Percentiles rank a stretch among this genome's conserved stretches.
Conservation (phyloP, 2,329 filamentous ascomycete species). For the Bipolaris zeicola region DNA sequence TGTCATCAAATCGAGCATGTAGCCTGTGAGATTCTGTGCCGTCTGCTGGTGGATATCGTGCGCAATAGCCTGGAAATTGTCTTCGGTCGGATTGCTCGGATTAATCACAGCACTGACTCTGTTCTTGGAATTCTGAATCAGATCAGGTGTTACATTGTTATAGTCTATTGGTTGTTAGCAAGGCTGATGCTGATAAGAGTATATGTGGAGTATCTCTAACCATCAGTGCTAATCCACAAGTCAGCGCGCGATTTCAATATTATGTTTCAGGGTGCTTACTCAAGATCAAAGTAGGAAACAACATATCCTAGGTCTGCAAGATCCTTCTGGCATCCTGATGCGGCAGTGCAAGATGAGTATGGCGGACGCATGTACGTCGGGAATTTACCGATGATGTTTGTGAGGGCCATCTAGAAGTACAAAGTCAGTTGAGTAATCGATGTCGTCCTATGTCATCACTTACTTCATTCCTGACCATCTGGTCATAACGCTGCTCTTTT, state of each 20-base stretch:
- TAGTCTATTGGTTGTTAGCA: constrained; percentile 29
- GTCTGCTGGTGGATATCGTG: constrained; percentile 56
- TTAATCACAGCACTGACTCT: constrained; percentile 51
- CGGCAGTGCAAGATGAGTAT: constrained; percentile 52
- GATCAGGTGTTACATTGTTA: constrained; percentile 37
- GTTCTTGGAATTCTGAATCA: constrained; percentile 45
- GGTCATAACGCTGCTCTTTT: constrained; percentile 52
- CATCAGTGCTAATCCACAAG: constrained; percentile 47
- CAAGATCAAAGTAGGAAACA: constrained; percentile 65
- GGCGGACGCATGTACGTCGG: constrained; percentile 61
- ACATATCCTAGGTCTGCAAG: constrained; percentile 60
- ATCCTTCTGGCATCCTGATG: constrained; percentile 45
- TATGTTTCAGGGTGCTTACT: constrained; percentile 31
- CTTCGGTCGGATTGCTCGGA: constrained; percentile 23
- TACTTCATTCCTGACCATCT: constrained; percentile 57
- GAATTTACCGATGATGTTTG: constrained; percentile 60
- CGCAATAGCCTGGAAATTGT: constrained; percentile 59
- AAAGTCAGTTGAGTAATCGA: background rate
- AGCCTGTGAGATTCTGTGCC: constrained; percentile 49
- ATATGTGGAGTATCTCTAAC: background rate
- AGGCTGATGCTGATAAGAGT: constrained; percentile 37
- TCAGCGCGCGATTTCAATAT: background rate
- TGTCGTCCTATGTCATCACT: background rate
- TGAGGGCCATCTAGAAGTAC: constrained; percentile 52
- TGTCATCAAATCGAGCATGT: constrained; percentile 48